phyloP scores from a whole-genome alignment of 768 basidiomycete species.

The Cyclocybe cylindracea region DNA sequence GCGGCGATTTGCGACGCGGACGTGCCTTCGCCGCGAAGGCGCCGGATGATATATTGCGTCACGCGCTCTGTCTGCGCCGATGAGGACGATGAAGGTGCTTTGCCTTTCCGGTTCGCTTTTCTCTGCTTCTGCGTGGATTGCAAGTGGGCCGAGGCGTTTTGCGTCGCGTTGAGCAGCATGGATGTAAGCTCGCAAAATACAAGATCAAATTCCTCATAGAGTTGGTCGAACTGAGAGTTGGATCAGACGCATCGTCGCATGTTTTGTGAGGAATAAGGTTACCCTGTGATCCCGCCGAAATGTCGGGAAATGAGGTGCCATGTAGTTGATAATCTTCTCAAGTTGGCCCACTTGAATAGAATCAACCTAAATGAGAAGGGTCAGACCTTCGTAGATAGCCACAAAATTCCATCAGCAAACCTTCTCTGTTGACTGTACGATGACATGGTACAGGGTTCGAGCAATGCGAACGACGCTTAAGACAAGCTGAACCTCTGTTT shows the following conservation, averaged over 20 bases:
- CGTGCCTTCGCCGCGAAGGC: conserved; percentile 53
- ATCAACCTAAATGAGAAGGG: conserved; percentile 15
- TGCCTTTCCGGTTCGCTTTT: conserved; percentile 15
- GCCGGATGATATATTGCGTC: conserved; percentile 57
- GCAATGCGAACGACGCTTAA: conserved; percentile 58
- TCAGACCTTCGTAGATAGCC: conserved; percentile 1
- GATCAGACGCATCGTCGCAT: conserved; percentile 5
- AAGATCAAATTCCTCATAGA: conserved; percentile 71
- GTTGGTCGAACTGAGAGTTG: conserved; percentile 57
- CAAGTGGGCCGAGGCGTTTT: conserved; percentile 13
- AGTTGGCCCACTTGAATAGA: conserved; percentile 46
- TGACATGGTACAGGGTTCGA: conserved; percentile 57
- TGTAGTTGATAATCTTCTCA: conserved; percentile 62
- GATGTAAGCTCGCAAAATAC: conserved; percentile 79
- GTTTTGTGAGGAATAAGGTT: not conserved
- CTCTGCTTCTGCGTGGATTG: conserved; percentile 15
- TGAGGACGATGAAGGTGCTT: not conserved
- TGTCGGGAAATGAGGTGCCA: conserved; percentile 82
- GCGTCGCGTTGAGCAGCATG: conserved; percentile 48
- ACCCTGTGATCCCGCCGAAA: conserved; percentile 63
- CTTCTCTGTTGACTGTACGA: conserved; percentile 44
- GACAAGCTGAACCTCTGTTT: conserved; percentile 62
- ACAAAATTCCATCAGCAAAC: conserved; percentile 30
- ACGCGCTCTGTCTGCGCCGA: conserved; percentile 51
- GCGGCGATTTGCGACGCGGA: conserved; percentile 46